Conservation (phyloP, 495 filamentous ascomycete species). For the Neurospora terricola region DNA sequence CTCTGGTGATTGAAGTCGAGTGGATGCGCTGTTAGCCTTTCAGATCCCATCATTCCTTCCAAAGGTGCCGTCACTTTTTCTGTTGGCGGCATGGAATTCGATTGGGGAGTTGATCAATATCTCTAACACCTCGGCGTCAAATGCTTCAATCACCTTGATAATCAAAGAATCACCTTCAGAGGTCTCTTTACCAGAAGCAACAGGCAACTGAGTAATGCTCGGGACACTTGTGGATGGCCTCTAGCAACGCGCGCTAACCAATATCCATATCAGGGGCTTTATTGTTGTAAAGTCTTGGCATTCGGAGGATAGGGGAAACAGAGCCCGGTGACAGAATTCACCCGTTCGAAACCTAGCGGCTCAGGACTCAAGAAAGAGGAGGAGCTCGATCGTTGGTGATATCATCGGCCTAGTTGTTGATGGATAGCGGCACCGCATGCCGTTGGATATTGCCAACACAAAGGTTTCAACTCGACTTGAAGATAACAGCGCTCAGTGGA, state of each 20-base stretch:
- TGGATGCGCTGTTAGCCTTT: background rate
- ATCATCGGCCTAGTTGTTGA: background rate
- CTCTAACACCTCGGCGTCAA: background rate
- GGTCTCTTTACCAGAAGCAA: background rate
- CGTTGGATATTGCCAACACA: background rate
- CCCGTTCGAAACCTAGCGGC: background rate
- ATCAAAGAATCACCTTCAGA: background rate
- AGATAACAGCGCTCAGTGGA: background rate
- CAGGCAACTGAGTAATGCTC: background rate
- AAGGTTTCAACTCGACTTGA: background rate
- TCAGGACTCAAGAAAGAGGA: background rate
- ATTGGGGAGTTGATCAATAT: background rate
- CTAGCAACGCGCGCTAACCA: background rate
- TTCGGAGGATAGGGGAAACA: background rate
- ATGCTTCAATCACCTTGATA: background rate
- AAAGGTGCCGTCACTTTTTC: background rate
- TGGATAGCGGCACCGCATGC: background rate
- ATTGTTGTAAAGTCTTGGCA: background rate
- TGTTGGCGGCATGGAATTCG: background rate
- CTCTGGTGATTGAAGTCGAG: background rate
- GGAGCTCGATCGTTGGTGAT: background rate
- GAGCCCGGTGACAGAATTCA: background rate
- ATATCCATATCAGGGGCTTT: background rate
- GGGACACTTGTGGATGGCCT: background rate
- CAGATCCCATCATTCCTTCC: background rate